Evolutionary conservation across 2,329 filamentous ascomycete genomes (phyloP).

Genomic region (Fusarium sp.): DNA sequence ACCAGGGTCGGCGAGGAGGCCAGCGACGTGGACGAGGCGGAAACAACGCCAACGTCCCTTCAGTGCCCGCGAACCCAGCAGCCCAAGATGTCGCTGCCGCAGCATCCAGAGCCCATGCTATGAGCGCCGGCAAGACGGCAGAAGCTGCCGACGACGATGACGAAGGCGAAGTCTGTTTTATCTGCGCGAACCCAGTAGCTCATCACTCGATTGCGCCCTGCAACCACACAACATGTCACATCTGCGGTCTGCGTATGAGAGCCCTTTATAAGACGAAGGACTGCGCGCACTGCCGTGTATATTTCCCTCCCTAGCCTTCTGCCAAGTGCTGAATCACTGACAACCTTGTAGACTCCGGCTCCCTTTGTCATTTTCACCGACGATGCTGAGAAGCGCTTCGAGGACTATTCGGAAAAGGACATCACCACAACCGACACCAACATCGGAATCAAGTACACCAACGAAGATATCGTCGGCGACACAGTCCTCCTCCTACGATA

Average conservation of each 20-base stretch:
- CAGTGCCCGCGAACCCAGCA: constrained; percentile 43
- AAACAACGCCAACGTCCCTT: constrained; percentile 31
- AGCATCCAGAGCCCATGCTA: constrained; percentile 53
- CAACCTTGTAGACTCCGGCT: constrained; percentile 68
- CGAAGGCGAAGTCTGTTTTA: constrained; percentile 92
- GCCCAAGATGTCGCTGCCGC: constrained; percentile 48
- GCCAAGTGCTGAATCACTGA: constrained; percentile 27
- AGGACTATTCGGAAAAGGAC: constrained; percentile 81
- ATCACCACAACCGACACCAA: constrained; percentile 85
- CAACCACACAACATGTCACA: constrained; percentile 97
- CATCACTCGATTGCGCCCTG: constrained; percentile 92
- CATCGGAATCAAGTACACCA: constrained; percentile 92
- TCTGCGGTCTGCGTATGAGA: constrained; percentile 90
- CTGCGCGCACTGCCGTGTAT: constrained; percentile 93
- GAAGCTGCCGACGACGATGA: constrained; percentile 58
- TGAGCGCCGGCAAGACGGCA: constrained; percentile 40
- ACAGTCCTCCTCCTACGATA: constrained; percentile 89
- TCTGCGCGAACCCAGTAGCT: constrained; percentile 90
- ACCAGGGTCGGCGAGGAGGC: constrained; percentile 52
- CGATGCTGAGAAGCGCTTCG: constrained; percentile 81
- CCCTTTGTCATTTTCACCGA: constrained; percentile 93
- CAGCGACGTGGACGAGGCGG: constrained; percentile 47
- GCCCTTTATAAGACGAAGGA: constrained; percentile 96
- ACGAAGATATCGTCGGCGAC: constrained; percentile 89
- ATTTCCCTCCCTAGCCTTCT: constrained; percentile 43